These are phyloP conservation scores for Kokia cookei DNA, from an alignment of 441 rosid species.

Conservation along the genomic window DNA sequence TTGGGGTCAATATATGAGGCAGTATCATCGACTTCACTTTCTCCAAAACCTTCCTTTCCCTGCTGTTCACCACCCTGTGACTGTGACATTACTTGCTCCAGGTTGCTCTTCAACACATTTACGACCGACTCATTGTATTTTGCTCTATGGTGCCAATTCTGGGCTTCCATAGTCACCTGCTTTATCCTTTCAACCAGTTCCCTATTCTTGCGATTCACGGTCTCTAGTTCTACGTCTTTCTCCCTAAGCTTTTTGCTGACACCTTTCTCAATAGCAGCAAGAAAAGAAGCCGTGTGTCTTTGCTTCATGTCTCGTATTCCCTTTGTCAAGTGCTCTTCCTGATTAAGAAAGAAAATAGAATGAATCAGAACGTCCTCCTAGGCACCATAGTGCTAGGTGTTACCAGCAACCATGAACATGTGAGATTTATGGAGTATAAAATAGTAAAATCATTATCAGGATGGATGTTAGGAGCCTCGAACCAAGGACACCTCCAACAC, in stretches of 20 bases:
- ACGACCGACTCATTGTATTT: conserved; percentile 69
- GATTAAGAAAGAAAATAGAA: conserved; percentile 4
- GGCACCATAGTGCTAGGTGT: too few relatives aligned
- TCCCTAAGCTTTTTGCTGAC: conserved; percentile 55
- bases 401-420: background rate
- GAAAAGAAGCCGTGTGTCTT: conserved; percentile 54
- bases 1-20: conserved; percentile 49
- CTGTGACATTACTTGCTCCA: conserved; percentile 66
- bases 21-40: conserved; percentile 65
- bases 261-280: conserved; percentile 59
- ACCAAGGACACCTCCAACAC: background rate
- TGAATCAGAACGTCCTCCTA: too few relatives aligned
- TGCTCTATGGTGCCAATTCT: conserved; percentile 70
- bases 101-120: conserved; percentile 49
- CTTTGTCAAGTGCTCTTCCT: conserved; percentile 58
- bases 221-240: conserved; percentile 66
- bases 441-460: background rate
- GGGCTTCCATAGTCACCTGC: conserved; percentile 56
- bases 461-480: background rate
- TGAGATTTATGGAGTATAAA: background rate
- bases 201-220: conserved; percentile 55
- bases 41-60: conserved; percentile 81
- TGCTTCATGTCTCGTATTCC: conserved; percentile 67
- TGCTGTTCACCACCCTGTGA: conserved; percentile 50
- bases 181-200: conserved; percentile 60